These are phyloP conservation scores for Babesia bovis DNA, from an alignment of 169 alveolate genomes.

Conservation along the genomic window DNA sequence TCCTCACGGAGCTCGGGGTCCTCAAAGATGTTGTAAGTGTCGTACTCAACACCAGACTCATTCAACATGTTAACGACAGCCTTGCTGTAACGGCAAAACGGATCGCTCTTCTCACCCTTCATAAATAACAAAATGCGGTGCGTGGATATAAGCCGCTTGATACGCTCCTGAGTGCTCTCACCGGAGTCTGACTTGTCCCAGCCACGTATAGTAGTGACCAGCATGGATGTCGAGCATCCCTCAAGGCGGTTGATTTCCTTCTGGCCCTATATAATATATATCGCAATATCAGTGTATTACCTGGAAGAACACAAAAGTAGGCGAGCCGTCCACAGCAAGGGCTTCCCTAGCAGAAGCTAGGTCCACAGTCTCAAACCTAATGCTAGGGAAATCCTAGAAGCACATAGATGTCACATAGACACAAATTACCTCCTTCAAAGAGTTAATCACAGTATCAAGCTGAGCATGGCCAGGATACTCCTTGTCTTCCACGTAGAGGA, in stretches of 20 bases:
- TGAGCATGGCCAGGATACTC: constrained; percentile 42
- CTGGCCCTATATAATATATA: constrained; percentile 27
- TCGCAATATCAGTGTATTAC: neutral
- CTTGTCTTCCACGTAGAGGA: constrained; percentile 40
- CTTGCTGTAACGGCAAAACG: constrained; percentile 79
- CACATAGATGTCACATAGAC: too few relatives aligned
- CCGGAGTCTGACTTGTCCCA: constrained; percentile 33
- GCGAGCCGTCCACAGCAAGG: constrained; percentile 13
- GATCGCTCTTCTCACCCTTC: constrained; percentile 82
- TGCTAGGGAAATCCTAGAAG: constrained; percentile 44
- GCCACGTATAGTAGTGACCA: constrained; percentile 53
- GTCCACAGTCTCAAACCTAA: constrained; percentile 28
- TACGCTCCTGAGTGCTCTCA: constrained; percentile 43
- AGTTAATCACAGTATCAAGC: constrained; percentile 23
- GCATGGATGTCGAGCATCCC: constrained; percentile 63
- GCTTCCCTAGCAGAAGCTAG: neutral
- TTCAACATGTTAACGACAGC: constrained; percentile 77
- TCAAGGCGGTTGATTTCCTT: constrained; percentile 46
- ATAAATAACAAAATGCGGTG: constrained; percentile 74
- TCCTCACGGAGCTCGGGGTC: constrained; percentile 83
- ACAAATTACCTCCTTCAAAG: constrained; percentile 30
- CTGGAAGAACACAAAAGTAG: constrained; percentile 45
- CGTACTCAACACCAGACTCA: constrained; percentile 71
- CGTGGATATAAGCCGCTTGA: constrained; percentile 63
- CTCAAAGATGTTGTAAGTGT: constrained; percentile 82